Evolutionary conservation across 1,284 basidiomycete species (phyloP).

Genomic region (Trametes versicolor): DNA sequence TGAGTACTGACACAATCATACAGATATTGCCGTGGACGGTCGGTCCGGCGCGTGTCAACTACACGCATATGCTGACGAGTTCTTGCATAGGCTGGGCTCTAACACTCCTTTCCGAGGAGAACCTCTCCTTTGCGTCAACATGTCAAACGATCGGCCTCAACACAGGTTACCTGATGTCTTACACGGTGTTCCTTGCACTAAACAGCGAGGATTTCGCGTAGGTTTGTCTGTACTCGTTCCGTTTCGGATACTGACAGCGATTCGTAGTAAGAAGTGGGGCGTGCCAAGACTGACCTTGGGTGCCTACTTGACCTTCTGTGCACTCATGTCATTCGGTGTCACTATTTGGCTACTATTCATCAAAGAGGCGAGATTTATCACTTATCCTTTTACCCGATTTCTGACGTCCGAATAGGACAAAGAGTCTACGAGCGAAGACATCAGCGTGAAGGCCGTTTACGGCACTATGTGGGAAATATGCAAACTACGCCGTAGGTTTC

Average conservation of each 20-base stretch:
- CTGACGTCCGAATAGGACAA: conserved; percentile 63
- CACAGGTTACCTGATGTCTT: conserved; percentile 95
- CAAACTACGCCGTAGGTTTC: conserved; percentile 83
- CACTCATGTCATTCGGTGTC: conserved; percentile 81
- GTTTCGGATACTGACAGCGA: neutral
- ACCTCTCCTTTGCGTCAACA: conserved; percentile 96
- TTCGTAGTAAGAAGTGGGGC: conserved; percentile 78
- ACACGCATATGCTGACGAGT: neutral
- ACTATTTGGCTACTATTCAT: conserved; percentile 94
- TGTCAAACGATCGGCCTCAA: conserved; percentile 99
- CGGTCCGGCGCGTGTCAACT: neutral
- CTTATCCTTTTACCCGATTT: neutral
- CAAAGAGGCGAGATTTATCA: conserved; percentile 71
- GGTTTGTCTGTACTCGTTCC: conserved; percentile 45
- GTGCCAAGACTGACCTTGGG: conserved; percentile 85
- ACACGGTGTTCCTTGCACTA: conserved; percentile 97
- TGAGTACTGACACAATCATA: neutral
- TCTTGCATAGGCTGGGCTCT: conserved; percentile 88
- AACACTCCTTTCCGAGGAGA: conserved; percentile 94
- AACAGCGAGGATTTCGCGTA: conserved; percentile 95
- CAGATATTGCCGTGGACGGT: conserved; percentile 98
- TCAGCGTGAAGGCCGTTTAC: conserved; percentile 93
- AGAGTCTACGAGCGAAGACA: conserved; percentile 78
- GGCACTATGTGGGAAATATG: conserved; percentile 95
- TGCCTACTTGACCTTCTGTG: conserved; percentile 91